phyloP scores from a whole-genome alignment of 345 rosid genomes.

The Garcia nutans region DNA sequence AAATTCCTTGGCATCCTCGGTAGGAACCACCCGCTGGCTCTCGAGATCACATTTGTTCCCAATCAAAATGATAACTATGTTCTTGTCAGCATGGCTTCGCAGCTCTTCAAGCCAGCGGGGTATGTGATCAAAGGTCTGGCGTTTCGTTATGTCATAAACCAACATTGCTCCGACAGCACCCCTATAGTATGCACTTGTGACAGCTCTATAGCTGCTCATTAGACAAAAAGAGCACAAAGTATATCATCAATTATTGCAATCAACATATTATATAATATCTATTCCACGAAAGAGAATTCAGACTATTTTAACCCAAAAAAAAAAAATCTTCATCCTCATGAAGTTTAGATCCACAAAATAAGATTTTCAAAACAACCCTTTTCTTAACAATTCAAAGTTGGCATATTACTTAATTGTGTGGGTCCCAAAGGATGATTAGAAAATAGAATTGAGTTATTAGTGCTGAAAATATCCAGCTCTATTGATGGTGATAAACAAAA shows the following conservation, averaged over 20 bases:
- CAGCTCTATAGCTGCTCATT: constrained; percentile 66
- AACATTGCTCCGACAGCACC: constrained; percentile 95
- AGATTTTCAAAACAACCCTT: neutral
- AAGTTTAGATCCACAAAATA: no score
- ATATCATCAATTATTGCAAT: constrained; percentile 10
- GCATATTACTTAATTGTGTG: neutral
- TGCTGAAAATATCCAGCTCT: neutral
- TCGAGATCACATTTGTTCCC: constrained; percentile 78
- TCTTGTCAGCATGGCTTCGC: constrained; percentile 76
- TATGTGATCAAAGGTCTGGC: constrained; percentile 76
- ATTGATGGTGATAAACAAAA: neutral
- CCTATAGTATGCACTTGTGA: constrained; percentile 81
- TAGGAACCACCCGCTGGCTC: constrained; percentile 58
- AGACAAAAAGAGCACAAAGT: constrained; percentile 3
- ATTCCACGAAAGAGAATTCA: neutral
- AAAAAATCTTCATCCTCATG: neutral
- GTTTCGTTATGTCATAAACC: constrained; percentile 70
- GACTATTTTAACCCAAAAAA: neutral
- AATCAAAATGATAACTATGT: constrained; percentile 68
- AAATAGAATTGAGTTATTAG: neutral
- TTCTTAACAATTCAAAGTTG: neutral
- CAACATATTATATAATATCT: neutral
- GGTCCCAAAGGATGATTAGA: neutral
- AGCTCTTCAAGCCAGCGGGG: constrained; percentile 84
- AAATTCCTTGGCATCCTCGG: constrained; percentile 73